These are phyloP conservation scores for Hymenoscyphus scutula DNA, from an alignment of 2,329 filamentous ascomycete genomes.

Conservation along the genomic window DNA sequence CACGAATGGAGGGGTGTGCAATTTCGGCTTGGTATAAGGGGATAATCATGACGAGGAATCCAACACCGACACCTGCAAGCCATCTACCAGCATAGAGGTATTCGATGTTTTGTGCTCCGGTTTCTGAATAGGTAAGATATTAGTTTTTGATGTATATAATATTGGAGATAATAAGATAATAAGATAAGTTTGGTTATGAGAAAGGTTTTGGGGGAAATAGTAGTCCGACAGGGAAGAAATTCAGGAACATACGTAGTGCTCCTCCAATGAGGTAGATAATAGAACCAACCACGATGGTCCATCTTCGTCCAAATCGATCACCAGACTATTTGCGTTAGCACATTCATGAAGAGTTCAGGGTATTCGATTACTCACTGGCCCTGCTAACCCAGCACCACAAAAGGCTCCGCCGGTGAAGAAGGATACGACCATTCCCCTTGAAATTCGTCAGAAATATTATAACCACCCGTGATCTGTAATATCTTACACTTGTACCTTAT, in stretches of 20 bases:
- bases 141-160: background rate
- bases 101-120: slow-evolving; percentile 55
- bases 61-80: slow-evolving; percentile 63
- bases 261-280: slow-evolving; percentile 71
- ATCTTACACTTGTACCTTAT: slow-evolving; percentile 31
- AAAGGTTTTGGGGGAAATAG: too few species aligned
- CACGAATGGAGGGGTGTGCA: slow-evolving; percentile 74
- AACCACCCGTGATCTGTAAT: background rate
- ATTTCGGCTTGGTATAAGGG: slow-evolving; percentile 73
- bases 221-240: background rate
- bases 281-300: slow-evolving; percentile 70
- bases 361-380: slow-evolving; percentile 19
- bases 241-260: slow-evolving; percentile 46
- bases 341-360: background rate
- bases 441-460: background rate
- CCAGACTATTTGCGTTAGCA: slow-evolving; percentile 39
- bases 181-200: too few species aligned
- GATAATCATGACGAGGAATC: slow-evolving; percentile 44
- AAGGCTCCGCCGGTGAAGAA: slow-evolving; percentile 67
- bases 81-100: slow-evolving; percentile 70
- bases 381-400: slow-evolving; percentile 55
- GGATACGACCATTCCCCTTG: slow-evolving; percentile 69
- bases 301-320: slow-evolving; percentile 65
- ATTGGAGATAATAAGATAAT: background rate
- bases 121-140: slow-evolving; percentile 42